Evolutionary conservation across 345 rosid genomes (phyloP), one percentile per base, ranked within the genome.

Genomic region (Eucalyptus globulus): DNA sequence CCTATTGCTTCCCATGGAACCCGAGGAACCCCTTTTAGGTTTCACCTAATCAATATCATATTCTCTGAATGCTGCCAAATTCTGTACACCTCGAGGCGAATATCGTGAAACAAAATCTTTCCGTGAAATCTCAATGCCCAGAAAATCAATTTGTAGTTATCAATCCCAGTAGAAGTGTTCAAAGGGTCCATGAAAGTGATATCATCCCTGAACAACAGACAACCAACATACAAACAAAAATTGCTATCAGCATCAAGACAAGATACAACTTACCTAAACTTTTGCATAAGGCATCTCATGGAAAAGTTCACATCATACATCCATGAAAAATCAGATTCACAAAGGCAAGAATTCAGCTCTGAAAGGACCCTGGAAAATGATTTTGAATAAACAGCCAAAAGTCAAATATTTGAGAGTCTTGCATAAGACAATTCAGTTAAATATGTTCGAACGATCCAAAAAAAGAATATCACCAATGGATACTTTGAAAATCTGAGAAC

Each of bases 51-150:
- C 44, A 96, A 91, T 88, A 97, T 97, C 92, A 95, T 94, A 90
- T 96, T 96, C 94, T 97, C 99, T 58, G 98, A 97, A 87, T 99
- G 99, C 91, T 97, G 98, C 99, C 99, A 97, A 51, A 96, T 92
- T 94, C 99, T 95, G 86, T 89, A 94, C 19, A 96, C 93, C 89
- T 96, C 99, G 26, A 97, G 93, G 11, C 97, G 94, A 86, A 97
- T 96, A 58, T 97, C 98, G 24, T 94, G 94, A 88, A 97, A 95
- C 53, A 97, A 91, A 58, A 97, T 92, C 91, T 92, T 96, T n/a
- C 98, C 98, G 88, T 97, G 98, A 92, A 97, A 96, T 85, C 96
- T 95, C 88, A 96, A 90, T n/a, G 99, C 97, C 99, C 99, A 96
- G 91, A 97, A 97, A 90, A 97, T 93, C 92, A 94, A 62, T 87